Evolutionary conservation across 495 filamentous ascomycete species (phyloP), one percentile per base, ranked within the genome.

Genomic region (Neurospora sp.): DNA sequence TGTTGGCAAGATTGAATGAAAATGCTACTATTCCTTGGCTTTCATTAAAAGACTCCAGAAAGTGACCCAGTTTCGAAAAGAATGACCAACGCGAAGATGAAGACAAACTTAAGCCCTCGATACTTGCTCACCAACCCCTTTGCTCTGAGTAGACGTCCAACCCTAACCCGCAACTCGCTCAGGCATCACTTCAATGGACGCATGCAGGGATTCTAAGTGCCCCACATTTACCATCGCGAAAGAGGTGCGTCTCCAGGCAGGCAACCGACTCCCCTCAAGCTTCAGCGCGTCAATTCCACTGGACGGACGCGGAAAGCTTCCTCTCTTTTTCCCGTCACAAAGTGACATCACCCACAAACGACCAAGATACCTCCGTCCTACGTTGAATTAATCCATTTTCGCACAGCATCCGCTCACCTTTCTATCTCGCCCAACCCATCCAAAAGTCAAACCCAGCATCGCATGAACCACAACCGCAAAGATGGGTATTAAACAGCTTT

Each of bases 401-500:
- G 27, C 27, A 31, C 27, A 31, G 27, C 27, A 31, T 31, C 27
- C 27, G 27, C 31, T 31, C 31, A 3, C 31, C 31, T 31, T 31
- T 3, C 1, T 3, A 31, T 31, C 31, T 31, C 2, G 31, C 2
- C 27, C 2, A 31, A 31, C 2, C 31, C 31, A 31, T 31, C 31
- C 31, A 31, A 31, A 31, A 31, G 31, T 31, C 31, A 2, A 31
- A 31, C 31, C 31, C 31, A 14, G 48, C 10, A 59, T 62, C 54
- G 23, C 54, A 62, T 62, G 54, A 62, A 31, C 23, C 5, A 62
- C 54, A 35, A 35, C 20, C 14, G 37, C 59, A 35, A 79, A 79
- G 18, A 98, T 98, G 94, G 94, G 94, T 86, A 98, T 98, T 78
- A 98, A 97, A 84, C 84, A 91, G 69, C 91, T 98, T 39, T 94